Evolutionary conservation across 176 grass and related monocot species (phyloP).

Genomic region (Oryza officinalis): DNA sequence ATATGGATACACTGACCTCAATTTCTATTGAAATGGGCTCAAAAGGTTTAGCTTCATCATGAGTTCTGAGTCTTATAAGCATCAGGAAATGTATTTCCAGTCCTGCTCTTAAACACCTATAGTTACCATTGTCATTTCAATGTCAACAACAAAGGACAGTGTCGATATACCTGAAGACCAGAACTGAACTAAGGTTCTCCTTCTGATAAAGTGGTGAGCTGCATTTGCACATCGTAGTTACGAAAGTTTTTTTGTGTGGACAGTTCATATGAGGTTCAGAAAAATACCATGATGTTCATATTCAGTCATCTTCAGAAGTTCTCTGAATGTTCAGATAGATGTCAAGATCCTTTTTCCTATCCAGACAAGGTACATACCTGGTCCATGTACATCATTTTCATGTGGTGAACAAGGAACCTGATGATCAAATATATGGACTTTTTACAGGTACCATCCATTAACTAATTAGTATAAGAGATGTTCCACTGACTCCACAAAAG

Average conservation of each 20-base stretch:
- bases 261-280: neutral
- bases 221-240: neutral
- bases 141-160: neutral
- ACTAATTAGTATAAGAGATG: constrained; percentile 21
- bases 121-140: neutral
- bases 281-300: constrained; percentile 10
- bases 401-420: constrained; percentile 12
- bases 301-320: constrained; percentile 2
- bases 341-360: neutral
- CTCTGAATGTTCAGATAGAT: constrained; percentile 16
- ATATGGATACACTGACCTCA: constrained; percentile 71
- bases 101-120: constrained; percentile 17
- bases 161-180: neutral
- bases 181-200: neutral
- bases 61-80: neutral
- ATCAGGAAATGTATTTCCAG: neutral
- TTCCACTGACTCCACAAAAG: neutral
- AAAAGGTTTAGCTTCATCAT: neutral
- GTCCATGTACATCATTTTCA: neutral
- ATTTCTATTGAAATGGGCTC: constrained; percentile 64
- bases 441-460: constrained; percentile 16
- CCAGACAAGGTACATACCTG: constrained; percentile 18
- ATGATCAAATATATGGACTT: constrained; percentile 16
- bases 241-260: neutral
- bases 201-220: neutral